Evolutionary conservation across 2,329 filamentous ascomycete species (phyloP).

Genomic region (Xylaria sp.): DNA sequence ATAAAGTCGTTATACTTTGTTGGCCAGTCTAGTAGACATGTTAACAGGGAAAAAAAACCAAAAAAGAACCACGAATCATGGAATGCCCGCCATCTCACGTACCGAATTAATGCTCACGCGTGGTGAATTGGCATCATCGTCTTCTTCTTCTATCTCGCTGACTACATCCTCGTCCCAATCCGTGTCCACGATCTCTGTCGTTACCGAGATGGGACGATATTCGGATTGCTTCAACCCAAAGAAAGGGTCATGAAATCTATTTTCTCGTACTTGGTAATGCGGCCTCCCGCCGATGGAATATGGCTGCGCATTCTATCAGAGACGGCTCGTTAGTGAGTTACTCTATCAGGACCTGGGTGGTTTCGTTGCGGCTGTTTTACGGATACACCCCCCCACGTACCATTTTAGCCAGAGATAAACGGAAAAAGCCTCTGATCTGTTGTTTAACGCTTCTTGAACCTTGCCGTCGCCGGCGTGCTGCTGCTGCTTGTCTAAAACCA

Average conservation of each 20-base stretch:
- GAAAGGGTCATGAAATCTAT: conserved; percentile 65
- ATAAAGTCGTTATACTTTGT: conserved; percentile 85
- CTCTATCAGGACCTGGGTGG: not conserved
- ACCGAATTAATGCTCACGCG: conserved; percentile 77
- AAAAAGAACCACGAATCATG: too few relatives aligned
- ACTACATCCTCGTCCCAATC: conserved; percentile 75
- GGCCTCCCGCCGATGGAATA: conserved; percentile 47
- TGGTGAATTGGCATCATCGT: conserved; percentile 67
- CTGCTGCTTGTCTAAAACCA: conserved; percentile 44
- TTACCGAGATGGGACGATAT: conserved; percentile 72
- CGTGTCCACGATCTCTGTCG: conserved; percentile 82
- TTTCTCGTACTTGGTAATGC: conserved; percentile 64
- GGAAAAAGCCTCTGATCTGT: conserved; percentile 36
- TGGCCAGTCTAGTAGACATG: conserved; percentile 66
- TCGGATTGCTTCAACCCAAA: conserved; percentile 67
- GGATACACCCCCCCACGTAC: conserved; percentile 28
- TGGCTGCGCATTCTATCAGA: conserved; percentile 45
- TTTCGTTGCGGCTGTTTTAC: not conserved
- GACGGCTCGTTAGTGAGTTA: conserved; percentile 38
- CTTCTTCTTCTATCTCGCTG: conserved; percentile 69
- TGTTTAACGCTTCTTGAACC: conserved; percentile 41
- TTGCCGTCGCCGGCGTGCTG: conserved; percentile 49
- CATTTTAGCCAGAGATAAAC: conserved; percentile 36
- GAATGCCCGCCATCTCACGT: conserved; percentile 51
- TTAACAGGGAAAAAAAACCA: conserved; percentile 19